phyloP scores from a whole-genome alignment of 768 basidiomycete genomes.

The Termitomyces sp. region DNA sequence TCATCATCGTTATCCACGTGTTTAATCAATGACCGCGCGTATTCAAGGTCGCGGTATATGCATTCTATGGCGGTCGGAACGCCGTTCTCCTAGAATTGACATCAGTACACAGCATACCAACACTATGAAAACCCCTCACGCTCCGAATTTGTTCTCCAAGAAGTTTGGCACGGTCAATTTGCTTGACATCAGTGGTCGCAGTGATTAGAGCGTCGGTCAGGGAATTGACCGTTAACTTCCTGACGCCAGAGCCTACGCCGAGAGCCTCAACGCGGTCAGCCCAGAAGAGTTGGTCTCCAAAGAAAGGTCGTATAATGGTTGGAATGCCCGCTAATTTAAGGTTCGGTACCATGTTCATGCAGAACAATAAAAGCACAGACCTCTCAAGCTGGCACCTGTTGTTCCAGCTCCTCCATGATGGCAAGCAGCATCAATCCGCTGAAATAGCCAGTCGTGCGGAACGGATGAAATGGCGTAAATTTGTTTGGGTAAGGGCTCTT shows the following conservation, averaged over 20 bases:
- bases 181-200: slow-evolving; percentile 87
- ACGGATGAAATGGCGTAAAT: slow-evolving; percentile 84
- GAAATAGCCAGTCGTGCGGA: slow-evolving; percentile 96
- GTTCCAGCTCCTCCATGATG: slow-evolving; percentile 98
- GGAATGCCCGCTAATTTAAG: slow-evolving; percentile 73
- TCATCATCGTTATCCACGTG: slow-evolving; percentile 33
- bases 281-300: slow-evolving; percentile 98
- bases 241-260: slow-evolving; percentile 84
- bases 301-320: slow-evolving; percentile 96
- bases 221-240: slow-evolving; percentile 78
- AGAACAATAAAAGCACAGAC: slow-evolving; percentile 33
- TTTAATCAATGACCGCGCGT: slow-evolving; percentile 86
- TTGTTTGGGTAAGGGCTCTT: slow-evolving; percentile 70
- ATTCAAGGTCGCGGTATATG: slow-evolving; percentile 95
- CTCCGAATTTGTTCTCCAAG: slow-evolving; percentile 86
- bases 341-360: slow-evolving; percentile 1
- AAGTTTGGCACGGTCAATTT: slow-evolving; percentile 79
- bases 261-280: slow-evolving; percentile 96
- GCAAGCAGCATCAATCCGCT: slow-evolving; percentile 91
- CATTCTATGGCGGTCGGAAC: slow-evolving; percentile 90
- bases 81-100: slow-evolving; percentile 76
- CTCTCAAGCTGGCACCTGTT: slow-evolving; percentile 90
- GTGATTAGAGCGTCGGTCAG: slow-evolving; percentile 73
- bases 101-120: not conserved
- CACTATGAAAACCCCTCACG: slow-evolving; percentile 36